Evolutionary conservation across 352 stramenopile species (phyloP).

Genomic region (Phytopythium sindhum): DNA sequence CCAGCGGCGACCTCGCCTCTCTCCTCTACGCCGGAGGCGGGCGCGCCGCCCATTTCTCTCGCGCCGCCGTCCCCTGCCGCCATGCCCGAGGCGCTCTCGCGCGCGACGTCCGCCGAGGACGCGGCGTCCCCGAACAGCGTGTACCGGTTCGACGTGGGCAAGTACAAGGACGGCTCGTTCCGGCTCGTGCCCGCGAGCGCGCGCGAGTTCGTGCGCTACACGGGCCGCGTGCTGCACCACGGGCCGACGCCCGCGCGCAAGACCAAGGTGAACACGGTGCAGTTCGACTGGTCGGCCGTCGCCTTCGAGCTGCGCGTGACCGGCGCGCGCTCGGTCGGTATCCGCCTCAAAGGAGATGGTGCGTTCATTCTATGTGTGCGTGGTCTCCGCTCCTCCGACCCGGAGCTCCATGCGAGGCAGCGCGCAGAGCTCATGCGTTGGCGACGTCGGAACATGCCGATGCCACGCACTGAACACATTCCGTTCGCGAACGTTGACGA

Average conservation of each 20-base stretch:
- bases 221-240: slow-evolving; percentile 71
- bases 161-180: slow-evolving; percentile 74
- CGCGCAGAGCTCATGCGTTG: slow-evolving; percentile 7
- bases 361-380: slow-evolving; percentile 9
- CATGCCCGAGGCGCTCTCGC: neutral
- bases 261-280: slow-evolving; percentile 84
- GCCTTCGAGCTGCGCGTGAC: slow-evolving; percentile 61
- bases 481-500: slow-evolving; percentile 12
- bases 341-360: slow-evolving; percentile 85
- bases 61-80: neutral
- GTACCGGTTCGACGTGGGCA: slow-evolving; percentile 77
- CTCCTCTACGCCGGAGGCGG: neutral
- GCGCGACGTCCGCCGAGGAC: neutral
- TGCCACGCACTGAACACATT: slow-evolving; percentile 47
- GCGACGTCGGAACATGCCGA: slow-evolving; percentile 13
- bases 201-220: slow-evolving; percentile 70
- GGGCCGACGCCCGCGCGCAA: slow-evolving; percentile 49
- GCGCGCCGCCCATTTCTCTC: neutral
- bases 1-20: neutral
- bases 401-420: neutral
- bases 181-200: slow-evolving; percentile 67
- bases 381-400: neutral
- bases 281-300: slow-evolving; percentile 83
- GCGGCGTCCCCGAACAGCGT: slow-evolving; percentile 31
- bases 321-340: slow-evolving; percentile 56